Evolutionary conservation across 495 filamentous ascomycete genomes (phyloP).

Genomic region (Aspergillus ostianus): DNA sequence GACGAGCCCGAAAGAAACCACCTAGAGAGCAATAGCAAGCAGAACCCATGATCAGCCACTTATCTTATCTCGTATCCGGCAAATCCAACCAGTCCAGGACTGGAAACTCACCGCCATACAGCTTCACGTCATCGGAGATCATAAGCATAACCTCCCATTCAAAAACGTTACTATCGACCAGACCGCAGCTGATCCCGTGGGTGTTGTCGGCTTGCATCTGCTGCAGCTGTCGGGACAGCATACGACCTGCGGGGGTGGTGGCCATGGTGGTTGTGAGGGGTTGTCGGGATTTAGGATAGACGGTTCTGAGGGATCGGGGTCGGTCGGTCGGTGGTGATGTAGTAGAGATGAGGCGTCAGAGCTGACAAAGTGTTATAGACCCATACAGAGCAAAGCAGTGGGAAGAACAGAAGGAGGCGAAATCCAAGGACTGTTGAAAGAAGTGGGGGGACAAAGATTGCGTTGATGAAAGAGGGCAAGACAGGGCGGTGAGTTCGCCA

Average conservation of each 20-base stretch:
- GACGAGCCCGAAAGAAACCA: slow-evolving; percentile 81
- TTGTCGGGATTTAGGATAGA: background rate
- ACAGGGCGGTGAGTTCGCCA: background rate
- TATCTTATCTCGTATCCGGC: background rate
- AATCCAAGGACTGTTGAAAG: background rate
- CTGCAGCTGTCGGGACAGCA: slow-evolving; percentile 83
- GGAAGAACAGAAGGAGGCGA: background rate
- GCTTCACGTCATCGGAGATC: slow-evolving; percentile 94
- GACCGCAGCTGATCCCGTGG: slow-evolving; percentile 87
- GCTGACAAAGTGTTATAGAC: background rate
- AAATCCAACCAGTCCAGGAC: background rate
- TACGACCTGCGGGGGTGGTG: slow-evolving; percentile 61
- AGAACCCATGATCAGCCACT: no score
- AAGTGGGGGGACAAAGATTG: background rate
- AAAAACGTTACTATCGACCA: slow-evolving; percentile 88
- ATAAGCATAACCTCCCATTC: slow-evolving; percentile 99
- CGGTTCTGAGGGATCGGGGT: no score
- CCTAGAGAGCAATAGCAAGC: no score
- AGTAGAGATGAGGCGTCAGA: no score
- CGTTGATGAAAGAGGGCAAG: background rate
- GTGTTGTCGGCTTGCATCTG: slow-evolving; percentile 91
- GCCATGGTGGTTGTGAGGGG: slow-evolving; percentile 37
- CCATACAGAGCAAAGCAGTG: background rate
- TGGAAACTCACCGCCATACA: slow-evolving; percentile 74
- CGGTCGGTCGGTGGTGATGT: no score